Percentiles rank a stretch among this genome's conserved stretches.
These are phyloP conservation scores for Adenanthera pavonina DNA, from an alignment of 306 rosid species.

Conservation along the genomic window DNA sequence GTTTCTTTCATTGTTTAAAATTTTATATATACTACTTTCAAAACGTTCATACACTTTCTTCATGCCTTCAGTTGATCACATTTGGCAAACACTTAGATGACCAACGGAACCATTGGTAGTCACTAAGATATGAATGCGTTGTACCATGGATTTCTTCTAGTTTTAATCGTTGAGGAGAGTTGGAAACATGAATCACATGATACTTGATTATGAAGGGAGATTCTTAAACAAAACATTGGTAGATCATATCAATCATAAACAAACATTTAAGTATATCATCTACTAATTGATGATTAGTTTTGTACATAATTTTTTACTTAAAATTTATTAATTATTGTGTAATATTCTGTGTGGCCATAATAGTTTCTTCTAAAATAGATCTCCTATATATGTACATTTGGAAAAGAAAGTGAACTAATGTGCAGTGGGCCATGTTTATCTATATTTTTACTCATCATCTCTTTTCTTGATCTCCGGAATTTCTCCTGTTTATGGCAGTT, in stretches of 20 bases:
- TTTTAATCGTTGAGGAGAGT: neutral
- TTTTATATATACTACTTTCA: slow-evolving; percentile 11
- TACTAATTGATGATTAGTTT: neutral
- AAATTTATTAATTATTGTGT: neutral
- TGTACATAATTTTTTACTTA: neutral
- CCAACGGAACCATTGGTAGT: neutral
- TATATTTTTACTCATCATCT: too few species aligned
- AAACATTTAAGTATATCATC: neutral
- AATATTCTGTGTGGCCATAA: too few species aligned
- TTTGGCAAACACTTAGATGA: neutral
- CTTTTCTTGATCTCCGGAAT: slow-evolving; percentile 2
- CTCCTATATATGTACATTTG: too few species aligned
- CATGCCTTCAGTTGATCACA: neutral
- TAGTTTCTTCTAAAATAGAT: too few species aligned
- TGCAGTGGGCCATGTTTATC: too few species aligned
- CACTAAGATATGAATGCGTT: neutral
- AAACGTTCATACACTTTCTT: neutral
- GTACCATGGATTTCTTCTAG: slow-evolving; percentile 9
- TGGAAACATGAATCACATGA: neutral
- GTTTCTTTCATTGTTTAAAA: neutral
- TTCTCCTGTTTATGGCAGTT: neutral
- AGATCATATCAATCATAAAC: neutral
- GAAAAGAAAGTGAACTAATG: too few species aligned
- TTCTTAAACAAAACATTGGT: neutral
- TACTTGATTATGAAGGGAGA: neutral